A percentile compares a stretch with the other conserved stretches of the same genome.
These are phyloP conservation scores for Rhytidiadelphus loreus DNA, from an alignment of 225 moss, liverwort and hornwort species.

Conservation along the genomic window DNA sequence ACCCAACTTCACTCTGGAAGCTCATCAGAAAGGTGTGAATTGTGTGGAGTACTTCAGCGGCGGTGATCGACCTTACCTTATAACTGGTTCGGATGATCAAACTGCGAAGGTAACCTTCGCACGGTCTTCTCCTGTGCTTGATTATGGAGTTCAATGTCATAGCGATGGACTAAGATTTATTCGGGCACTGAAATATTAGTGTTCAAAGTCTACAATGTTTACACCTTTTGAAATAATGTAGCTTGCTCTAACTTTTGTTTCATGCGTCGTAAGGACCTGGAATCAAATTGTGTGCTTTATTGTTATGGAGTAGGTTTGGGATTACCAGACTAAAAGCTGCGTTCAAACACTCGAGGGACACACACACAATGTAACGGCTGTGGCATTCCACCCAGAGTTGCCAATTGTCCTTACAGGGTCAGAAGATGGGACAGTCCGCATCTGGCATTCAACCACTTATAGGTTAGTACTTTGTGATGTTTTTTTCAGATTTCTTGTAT, in stretches of 20 bases:
- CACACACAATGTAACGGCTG: conserved; percentile 76
- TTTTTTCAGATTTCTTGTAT: neutral
- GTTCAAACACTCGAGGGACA: conserved; percentile 88
- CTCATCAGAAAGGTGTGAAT: conserved; percentile 88
- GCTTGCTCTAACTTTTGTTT: neutral
- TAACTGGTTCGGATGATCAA: conserved; percentile 88
- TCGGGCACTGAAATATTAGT: neutral
- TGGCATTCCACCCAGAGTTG: conserved; percentile 82
- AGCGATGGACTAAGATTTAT: neutral
- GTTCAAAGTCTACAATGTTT: neutral
- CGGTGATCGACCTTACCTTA: conserved; percentile 72
- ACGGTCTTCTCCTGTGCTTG: neutral
- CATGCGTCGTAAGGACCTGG: neutral
- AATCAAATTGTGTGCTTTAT: neutral
- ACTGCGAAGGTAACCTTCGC: conserved; percentile 53
- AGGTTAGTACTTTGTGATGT: conserved; percentile 18
- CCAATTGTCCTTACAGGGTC: conserved; percentile 81
- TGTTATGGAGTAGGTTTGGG: conserved; percentile 56
- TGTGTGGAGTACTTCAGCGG: conserved; percentile 87
- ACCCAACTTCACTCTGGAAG: conserved; percentile 84
- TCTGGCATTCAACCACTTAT: conserved; percentile 91
- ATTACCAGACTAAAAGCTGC: conserved; percentile 90
- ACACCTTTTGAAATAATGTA: neutral
- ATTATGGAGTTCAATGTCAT: neutral
- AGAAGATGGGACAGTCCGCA: conserved; percentile 84